A percentile compares a stretch with the other conserved stretches of the same genome.
Evolutionary conservation across 768 basidiomycete genomes (phyloP).

Genomic region (Collybiopsis confluens): DNA sequence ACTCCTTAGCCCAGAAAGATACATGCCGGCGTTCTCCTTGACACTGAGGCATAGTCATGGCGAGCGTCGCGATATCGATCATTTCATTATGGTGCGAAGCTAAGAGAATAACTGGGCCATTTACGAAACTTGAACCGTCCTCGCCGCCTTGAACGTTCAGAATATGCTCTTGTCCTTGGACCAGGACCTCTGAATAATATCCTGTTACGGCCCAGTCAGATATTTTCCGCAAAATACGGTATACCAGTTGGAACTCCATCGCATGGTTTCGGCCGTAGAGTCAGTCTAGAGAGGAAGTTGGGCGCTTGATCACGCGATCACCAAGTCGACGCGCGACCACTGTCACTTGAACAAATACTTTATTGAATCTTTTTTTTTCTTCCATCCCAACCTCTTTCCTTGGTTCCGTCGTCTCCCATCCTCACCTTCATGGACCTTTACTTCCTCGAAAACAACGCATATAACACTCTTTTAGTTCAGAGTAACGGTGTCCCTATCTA

Average conservation of each 20-base stretch:
- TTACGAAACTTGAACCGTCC: not conserved
- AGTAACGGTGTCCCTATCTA: no score
- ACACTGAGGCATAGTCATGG: constrained; percentile 51
- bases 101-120: constrained; percentile 29
- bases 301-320: no score
- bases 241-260: constrained; percentile 51
- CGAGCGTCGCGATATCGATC: constrained; percentile 48
- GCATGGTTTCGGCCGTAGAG: not conserved
- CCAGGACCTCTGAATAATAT: constrained; percentile 59
- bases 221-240: constrained; percentile 54
- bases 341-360: no score
- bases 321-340: no score
- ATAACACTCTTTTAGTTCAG: no score
- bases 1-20: constrained; percentile 71
- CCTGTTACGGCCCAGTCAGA: constrained; percentile 57
- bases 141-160: not conserved
- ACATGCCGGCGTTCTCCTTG: constrained; percentile 36
- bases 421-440: no score
- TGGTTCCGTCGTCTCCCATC: no score
- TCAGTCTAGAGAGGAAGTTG: no score
- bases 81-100: constrained; percentile 69
- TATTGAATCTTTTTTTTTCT: no score
- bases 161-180: constrained; percentile 56
- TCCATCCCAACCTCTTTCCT: no score
- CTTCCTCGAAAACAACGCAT: no score